These are phyloP conservation scores for Moringa oleifera DNA, from an alignment of 345 rosid genomes.

Conservation along the genomic window DNA sequence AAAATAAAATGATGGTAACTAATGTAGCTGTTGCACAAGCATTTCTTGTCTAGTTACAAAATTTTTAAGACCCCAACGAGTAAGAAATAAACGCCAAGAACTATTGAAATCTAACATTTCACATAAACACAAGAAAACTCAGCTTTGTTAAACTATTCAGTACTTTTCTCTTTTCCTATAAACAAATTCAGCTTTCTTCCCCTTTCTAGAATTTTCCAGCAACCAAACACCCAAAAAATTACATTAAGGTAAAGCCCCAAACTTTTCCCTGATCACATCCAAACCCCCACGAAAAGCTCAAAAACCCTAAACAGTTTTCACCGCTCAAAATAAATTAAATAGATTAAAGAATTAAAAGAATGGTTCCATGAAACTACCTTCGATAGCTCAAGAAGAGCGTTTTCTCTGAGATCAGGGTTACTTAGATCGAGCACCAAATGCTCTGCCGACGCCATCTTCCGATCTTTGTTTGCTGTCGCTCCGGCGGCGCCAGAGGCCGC, in stretches of 20 bases:
- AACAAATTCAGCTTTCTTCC: background rate
- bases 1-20: background rate
- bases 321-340: background rate
- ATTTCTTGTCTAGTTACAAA: background rate
- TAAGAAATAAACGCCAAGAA: too few relatives aligned
- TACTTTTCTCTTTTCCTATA: background rate
- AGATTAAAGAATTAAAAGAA: background rate
- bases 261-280: background rate
- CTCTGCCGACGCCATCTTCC: constrained; percentile 88
- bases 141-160: background rate
- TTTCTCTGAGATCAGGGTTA: constrained; percentile 90
- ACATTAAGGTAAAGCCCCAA: background rate
- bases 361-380: constrained; percentile 34
- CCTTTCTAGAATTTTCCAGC: background rate
- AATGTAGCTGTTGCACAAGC: background rate
- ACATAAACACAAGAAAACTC: background rate
- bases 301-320: constrained; percentile 14
- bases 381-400: constrained; percentile 70
- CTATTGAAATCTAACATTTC: background rate
- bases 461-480: constrained; percentile 64
- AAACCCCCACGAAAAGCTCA: background rate
- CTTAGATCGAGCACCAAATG: constrained; percentile 89
- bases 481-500: constrained; percentile 33
- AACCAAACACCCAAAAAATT: background rate
- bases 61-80: background rate